Evolutionary conservation across 768 basidiomycete species (phyloP).

Genomic region (Mycena maculata): DNA sequence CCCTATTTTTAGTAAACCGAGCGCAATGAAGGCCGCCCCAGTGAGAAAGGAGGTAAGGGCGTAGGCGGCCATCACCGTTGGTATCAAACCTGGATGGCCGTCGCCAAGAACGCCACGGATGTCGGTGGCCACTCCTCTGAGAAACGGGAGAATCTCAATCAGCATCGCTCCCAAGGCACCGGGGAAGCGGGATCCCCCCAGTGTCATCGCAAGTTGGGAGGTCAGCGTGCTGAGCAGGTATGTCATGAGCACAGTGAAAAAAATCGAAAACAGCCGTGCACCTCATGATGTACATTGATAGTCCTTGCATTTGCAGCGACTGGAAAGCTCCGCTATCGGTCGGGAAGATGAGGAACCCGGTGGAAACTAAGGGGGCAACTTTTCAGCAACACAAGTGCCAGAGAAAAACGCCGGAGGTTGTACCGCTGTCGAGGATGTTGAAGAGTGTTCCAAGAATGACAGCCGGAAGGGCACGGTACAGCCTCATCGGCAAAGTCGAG

Average conservation of each 20-base stretch:
- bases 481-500: slow-evolving; percentile 28
- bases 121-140: slow-evolving; percentile 35
- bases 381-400: no score
- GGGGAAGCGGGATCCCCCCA: slow-evolving; percentile 41
- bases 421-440: slow-evolving; percentile 36
- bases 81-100: slow-evolving; percentile 38
- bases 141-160: slow-evolving; percentile 41
- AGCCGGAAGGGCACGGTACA: slow-evolving; percentile 38
- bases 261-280: neutral
- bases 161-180: slow-evolving; percentile 39
- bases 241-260: neutral
- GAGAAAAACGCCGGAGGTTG: neutral
- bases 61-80: slow-evolving; percentile 42
- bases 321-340: slow-evolving; percentile 31
- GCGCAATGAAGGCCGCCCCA: slow-evolving; percentile 34
- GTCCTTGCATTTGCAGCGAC: slow-evolving; percentile 37
- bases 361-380: slow-evolving; percentile 36
- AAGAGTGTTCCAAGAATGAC: slow-evolving; percentile 37
- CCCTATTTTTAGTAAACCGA: slow-evolving; percentile 38
- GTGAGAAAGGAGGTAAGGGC: slow-evolving; percentile 38
- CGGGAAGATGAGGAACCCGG: slow-evolving; percentile 38
- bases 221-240: slow-evolving; percentile 27
- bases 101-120: slow-evolving; percentile 37
- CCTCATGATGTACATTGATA: slow-evolving; percentile 43
- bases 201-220: slow-evolving; percentile 37